Evolutionary conservation across 1,139 yeast species (phyloP).

Genomic region (Kodamaea ohmeri): DNA sequence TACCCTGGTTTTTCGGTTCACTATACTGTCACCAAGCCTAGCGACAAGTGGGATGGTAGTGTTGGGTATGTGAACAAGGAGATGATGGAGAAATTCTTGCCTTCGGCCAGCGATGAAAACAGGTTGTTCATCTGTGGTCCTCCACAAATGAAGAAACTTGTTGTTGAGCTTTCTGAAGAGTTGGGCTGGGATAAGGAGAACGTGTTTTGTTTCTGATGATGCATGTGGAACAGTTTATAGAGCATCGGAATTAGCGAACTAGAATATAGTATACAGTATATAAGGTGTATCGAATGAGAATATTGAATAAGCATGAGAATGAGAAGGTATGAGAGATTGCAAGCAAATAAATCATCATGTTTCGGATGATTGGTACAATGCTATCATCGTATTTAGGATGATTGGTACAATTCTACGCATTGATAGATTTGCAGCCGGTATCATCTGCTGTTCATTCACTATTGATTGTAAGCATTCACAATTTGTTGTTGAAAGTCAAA

Average conservation of each 20-base stretch:
- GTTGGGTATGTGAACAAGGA: conserved; percentile 60
- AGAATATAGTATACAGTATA: too few relatives aligned
- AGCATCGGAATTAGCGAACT: conserved; percentile 1
- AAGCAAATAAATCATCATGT: too few relatives aligned
- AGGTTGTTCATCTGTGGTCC: conserved; percentile 77
- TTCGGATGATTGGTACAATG: too few relatives aligned
- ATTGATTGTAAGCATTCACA: too few relatives aligned
- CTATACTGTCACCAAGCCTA: conserved; percentile 41
- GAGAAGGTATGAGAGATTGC: background rate
- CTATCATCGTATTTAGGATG: too few relatives aligned
- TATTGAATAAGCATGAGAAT: background rate
- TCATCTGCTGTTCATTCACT: too few relatives aligned
- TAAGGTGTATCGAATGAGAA: too few relatives aligned
- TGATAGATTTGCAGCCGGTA: too few relatives aligned
- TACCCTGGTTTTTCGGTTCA: conserved; percentile 60
- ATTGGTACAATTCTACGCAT: too few relatives aligned
- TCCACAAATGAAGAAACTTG: conserved; percentile 57
- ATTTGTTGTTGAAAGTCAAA: too few relatives aligned
- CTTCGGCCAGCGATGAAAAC: conserved; percentile 40
- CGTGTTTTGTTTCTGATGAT: conserved; percentile 59
- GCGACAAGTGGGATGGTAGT: conserved; percentile 52
- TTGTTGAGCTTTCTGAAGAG: conserved; percentile 49
- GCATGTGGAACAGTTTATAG: conserved; percentile 3
- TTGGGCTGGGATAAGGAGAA: conserved; percentile 61
- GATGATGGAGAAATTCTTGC: conserved; percentile 51